These are phyloP conservation scores for Delphinella strobiligena DNA, from an alignment of 2,329 filamentous ascomycete genomes.

Conservation along the genomic window DNA sequence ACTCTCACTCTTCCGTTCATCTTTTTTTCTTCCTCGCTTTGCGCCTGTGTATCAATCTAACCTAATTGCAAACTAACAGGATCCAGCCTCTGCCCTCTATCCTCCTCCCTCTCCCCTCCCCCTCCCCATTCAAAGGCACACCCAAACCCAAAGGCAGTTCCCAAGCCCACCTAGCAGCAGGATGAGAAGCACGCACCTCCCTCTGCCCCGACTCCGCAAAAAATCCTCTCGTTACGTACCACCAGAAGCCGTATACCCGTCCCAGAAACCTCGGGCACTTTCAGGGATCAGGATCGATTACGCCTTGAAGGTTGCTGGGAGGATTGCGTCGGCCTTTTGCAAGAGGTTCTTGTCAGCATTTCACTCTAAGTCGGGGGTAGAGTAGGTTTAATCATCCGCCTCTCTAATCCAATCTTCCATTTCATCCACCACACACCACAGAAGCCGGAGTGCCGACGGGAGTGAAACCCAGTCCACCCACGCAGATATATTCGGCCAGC, in stretches of 20 bases:
- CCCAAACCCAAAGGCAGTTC: no score
- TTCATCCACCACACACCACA: conserved; percentile 53
- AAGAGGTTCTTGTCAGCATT: neutral
- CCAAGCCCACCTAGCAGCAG: no score
- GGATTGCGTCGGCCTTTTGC: conserved; percentile 46
- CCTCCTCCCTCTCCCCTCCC: no score
- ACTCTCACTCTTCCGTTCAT: no score
- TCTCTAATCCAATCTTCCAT: conserved; percentile 56
- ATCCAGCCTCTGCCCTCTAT: no score
- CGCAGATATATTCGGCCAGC: conserved; percentile 53
- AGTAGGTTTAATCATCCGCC: conserved; percentile 64
- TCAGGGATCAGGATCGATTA: conserved; percentile 41
- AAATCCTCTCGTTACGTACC: conserved; percentile 16
- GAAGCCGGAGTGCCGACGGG: conserved; percentile 53
- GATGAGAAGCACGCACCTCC: conserved; percentile 11
- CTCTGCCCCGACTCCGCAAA: conserved; percentile 17
- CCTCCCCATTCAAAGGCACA: no score
- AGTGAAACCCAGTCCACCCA: conserved; percentile 55
- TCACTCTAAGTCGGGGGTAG: neutral
- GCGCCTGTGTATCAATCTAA: no score
- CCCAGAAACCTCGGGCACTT: conserved; percentile 19
- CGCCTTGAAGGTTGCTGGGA: conserved; percentile 56
- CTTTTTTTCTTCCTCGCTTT: no score
- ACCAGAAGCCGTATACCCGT: conserved; percentile 1
- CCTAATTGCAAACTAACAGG: no score